These are phyloP conservation scores for Tricholoma flavovirens DNA, from an alignment of 768 basidiomycete genomes.

Conservation along the genomic window DNA sequence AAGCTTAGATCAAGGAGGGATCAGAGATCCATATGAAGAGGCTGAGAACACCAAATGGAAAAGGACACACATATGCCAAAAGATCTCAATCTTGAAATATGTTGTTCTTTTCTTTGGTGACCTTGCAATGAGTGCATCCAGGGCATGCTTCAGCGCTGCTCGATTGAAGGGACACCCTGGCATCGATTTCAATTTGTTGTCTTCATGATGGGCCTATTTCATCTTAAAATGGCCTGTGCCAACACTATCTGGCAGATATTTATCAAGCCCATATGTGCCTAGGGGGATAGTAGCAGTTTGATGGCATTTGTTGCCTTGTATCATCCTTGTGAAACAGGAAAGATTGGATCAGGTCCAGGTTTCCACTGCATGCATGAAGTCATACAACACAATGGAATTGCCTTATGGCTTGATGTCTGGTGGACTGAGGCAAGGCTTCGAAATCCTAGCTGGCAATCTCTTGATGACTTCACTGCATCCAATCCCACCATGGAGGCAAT, in stretches of 20 bases:
- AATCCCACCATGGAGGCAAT: conserved; percentile 23
- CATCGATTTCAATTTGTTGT: conserved; percentile 24
- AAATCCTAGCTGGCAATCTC: not conserved
- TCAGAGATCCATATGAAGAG: conserved; percentile 16
- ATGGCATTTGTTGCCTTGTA: conserved; percentile 16
- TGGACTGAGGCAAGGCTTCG: conserved; percentile 8
- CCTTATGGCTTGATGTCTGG: conserved; percentile 25
- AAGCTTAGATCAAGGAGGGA: conserved; percentile 17
- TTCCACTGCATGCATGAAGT: conserved; percentile 32
- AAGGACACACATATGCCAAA: not conserved
- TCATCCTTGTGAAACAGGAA: conserved; percentile 25
- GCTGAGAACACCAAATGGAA: not conserved
- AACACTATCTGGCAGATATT: conserved; percentile 20
- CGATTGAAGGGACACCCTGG: conserved; percentile 23
- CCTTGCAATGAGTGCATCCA: conserved; percentile 21
- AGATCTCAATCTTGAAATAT: conserved; percentile 1
- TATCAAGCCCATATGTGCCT: conserved; percentile 12
- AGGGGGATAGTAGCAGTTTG: conserved; percentile 15
- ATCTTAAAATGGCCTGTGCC: conserved; percentile 24
- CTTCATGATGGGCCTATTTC: conserved; percentile 25
- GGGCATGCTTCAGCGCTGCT: conserved; percentile 16
- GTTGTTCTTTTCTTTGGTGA: conserved; percentile 23
- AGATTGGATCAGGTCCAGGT: conserved; percentile 23
- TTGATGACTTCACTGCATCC: conserved; percentile 23
- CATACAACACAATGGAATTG: conserved; percentile 24